These are phyloP conservation scores for Boletus subcaerulescens DNA, from an alignment of 768 basidiomycete genomes.

Conservation along the genomic window DNA sequence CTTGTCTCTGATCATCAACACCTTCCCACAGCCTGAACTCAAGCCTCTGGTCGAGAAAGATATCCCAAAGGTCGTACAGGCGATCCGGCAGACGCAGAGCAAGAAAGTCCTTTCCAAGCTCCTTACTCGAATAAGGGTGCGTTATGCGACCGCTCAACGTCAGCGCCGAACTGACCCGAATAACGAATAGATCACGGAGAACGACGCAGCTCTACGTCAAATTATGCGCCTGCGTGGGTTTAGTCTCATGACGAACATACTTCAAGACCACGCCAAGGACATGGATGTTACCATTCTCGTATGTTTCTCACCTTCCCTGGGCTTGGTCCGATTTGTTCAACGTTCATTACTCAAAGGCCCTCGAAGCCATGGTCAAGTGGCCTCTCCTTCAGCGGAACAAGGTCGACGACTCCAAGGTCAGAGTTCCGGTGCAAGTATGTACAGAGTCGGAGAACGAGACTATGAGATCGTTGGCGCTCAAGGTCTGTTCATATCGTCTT, in stretches of 20 bases:
- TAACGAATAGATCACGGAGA: slow-evolving; percentile 71
- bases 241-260: slow-evolving; percentile 84
- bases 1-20: background rate
- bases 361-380: slow-evolving; percentile 74
- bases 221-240: slow-evolving; percentile 93
- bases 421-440: slow-evolving; percentile 56
- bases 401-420: slow-evolving; percentile 79
- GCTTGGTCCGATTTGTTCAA: background rate
- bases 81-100: slow-evolving; percentile 83
- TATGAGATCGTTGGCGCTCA: slow-evolving; percentile 57
- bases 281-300: slow-evolving; percentile 69
- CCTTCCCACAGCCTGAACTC: slow-evolving; percentile 58
- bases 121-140: slow-evolving; percentile 79
- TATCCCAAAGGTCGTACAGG: slow-evolving; percentile 88
- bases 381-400: slow-evolving; percentile 86
- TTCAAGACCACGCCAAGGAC: slow-evolving; percentile 75
- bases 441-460: slow-evolving; percentile 52
- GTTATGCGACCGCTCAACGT: background rate
- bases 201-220: slow-evolving; percentile 71
- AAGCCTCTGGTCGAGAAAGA: slow-evolving; percentile 75
- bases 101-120: slow-evolving; percentile 80
- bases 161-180: background rate
- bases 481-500: slow-evolving; percentile 41
- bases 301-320: slow-evolving; percentile 25
- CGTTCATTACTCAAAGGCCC: slow-evolving; percentile 38